Base-by-base conservation (phyloP, 1,139 yeast species). In the Debaryomyces nepalensis region DNA sequence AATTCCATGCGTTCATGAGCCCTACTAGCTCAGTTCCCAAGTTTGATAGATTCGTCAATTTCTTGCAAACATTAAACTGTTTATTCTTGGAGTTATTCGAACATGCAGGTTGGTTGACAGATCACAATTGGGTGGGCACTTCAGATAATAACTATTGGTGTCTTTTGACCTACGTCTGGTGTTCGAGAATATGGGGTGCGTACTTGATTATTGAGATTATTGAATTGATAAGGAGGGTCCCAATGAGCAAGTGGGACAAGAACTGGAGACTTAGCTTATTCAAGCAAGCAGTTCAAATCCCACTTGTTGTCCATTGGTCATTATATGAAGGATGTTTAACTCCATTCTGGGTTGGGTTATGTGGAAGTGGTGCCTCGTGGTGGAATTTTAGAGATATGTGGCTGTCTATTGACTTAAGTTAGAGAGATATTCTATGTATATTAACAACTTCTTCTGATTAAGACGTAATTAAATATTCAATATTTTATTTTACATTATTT, bases 231-330 rank as follows among this genome's bases (percentile, higher is more conserved):
- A 61, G 78, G 54, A 60, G 75, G 53, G 65, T 69, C 19, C 78
- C 78, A 0, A 45, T 58, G 4, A 53, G 59, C 10, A 62, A 70
- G 46, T 61, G 77, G 70, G 59, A 70, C 50, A 57, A 51, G 37
- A 47, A 54, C 33, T 72, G 77, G 77, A 59, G 56, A 41, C 63
- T 73, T 31, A 47, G 47, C 9, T 50, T 74, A 40, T 70, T 73
- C 51, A 63, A 63, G 40, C 73, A 73, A 45, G 65, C 55, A 21
- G 66, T 79, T 20, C 82, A 79, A 50, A 51, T 79, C 30, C 84
- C 84, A 2, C 68, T 79, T 55, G 82, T 80, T 33, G 63, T 76
- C 12, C 84, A 79, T 58, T 79, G 84, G 84, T 75, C 82, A 15
- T 61, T 76, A 42, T 67, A 69, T 43, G 77, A 75, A 8, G 84